phyloP scores from a whole-genome alignment of 2,329 filamentous ascomycete species.

The Botrytis medusae region DNA sequence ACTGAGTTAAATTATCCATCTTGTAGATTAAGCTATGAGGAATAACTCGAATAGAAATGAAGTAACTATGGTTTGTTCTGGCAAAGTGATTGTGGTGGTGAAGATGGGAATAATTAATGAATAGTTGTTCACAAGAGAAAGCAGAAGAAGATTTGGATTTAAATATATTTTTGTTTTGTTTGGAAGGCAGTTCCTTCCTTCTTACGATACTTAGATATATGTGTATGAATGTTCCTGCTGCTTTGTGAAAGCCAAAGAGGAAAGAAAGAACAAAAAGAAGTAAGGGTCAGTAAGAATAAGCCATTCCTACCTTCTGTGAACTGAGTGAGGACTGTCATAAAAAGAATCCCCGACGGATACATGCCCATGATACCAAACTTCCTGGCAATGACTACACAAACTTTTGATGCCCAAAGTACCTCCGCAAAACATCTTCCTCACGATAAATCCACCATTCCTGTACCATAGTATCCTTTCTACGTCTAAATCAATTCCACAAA shows the following conservation, averaged over 20 bases:
- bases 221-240: background rate
- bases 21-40: background rate
- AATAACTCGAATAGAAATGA: background rate
- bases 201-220: background rate
- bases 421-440: background rate
- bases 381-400: background rate
- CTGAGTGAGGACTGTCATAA: background rate
- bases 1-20: background rate
- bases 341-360: background rate
- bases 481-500: background rate
- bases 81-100: background rate
- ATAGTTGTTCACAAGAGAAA: background rate
- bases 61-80: background rate
- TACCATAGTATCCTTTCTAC: accelerated
- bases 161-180: too few species aligned
- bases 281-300: background rate
- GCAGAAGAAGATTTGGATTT: background rate
- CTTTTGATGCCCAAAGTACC: background rate
- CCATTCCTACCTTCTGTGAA: background rate
- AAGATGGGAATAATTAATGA: background rate
- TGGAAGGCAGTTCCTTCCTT: background rate
- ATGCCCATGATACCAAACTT: background rate
- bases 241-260: background rate
- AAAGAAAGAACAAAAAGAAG: background rate
- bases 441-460: background rate